Conservation (phyloP, 768 basidiomycete genomes). For the Termitomyces sp. region DNA sequence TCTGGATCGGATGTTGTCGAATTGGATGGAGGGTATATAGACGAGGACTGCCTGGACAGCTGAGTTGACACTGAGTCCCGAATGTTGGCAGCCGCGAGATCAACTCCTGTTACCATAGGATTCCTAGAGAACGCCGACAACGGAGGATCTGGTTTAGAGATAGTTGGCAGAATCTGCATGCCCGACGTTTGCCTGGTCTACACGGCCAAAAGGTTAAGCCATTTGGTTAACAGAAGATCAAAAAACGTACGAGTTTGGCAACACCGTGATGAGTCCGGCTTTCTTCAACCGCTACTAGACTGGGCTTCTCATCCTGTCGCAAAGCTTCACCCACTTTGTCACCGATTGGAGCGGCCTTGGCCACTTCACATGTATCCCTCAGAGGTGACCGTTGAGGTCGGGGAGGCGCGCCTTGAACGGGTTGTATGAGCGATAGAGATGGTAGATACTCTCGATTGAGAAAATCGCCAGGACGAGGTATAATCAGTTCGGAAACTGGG, state of each 20-base stretch:
- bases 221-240: conserved; percentile 2
- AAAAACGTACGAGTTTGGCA: conserved; percentile 33
- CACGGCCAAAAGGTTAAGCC: conserved; percentile 4
- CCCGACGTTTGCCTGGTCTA: conserved; percentile 19
- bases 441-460: conserved; percentile 22
- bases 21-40: conserved; percentile 73
- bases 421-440: conserved; percentile 8
- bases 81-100: conserved; percentile 30
- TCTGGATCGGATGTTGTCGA: conserved; percentile 61
- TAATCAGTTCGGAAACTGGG: conserved; percentile 24
- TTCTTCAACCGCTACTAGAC: neutral
- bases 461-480: conserved; percentile 26
- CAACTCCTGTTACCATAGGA: conserved; percentile 35
- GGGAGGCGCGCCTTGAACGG: conserved; percentile 14
- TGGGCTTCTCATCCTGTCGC: conserved; percentile 3
- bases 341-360: neutral
- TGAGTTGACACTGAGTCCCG: conserved; percentile 63
- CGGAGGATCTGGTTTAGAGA: conserved; percentile 27
- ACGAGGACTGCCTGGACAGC: conserved; percentile 67
- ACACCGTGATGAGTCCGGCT: conserved; percentile 15
- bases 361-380: conserved; percentile 6
- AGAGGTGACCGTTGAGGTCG: conserved; percentile 27
- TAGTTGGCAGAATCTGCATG: conserved; percentile 16
- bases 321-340: neutral
- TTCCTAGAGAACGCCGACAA: conserved; percentile 49